Evolutionary conservation across 2,329 filamentous ascomycete species (phyloP), one percentile per base, ranked within the genome.

Genomic region (Didymella pomorum): DNA sequence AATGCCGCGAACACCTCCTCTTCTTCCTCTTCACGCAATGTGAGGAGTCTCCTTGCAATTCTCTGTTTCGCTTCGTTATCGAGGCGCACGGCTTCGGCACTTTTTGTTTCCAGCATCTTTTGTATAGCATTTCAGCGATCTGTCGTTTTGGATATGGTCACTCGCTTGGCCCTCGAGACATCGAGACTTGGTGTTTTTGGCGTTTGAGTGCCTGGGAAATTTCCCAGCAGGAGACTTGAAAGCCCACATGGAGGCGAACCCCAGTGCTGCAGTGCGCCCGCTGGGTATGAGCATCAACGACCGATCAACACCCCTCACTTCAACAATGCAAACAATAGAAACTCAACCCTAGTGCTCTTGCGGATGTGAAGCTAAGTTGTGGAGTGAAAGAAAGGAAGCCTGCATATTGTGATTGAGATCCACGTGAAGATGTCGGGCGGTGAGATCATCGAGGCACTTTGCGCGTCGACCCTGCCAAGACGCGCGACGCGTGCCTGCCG

Each of bases 1-100:
- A n/a, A 88, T 91, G 85, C 88, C 88, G 29, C 84, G 83, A 45
- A 90, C 89, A 43, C 89, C 89, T 42, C 83, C 83, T 60, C 67
- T 78, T 84, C 72, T 76, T 48, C 66, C 64, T 21, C 61, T 72
- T 45, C 65, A 66, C 49, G 45, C 61, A 20, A 61, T 71, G 61
- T 76, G 64, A 72, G 16, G 50, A 29, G 29, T 29, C 26, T 18
- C 14, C 4, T 42, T 54, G 21, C 45, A 29, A 18, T 3, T 25
- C 26, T 28, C 18, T 37, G n/a, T 25, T 60, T 7, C 33, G 23
- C 29, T 48, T 61, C 57, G 64, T 63, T 61, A 59, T 52, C 53
- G 28, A 37, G 64, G 58, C 61, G 46, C 58, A 28, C 56, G 29
- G 65, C 66, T 64, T 73, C 65, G 52, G 47, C 35, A 66, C 52